phyloP scores from a whole-genome alignment of 495 filamentous ascomycete species.

The Podospora pseudopauciseta region DNA sequence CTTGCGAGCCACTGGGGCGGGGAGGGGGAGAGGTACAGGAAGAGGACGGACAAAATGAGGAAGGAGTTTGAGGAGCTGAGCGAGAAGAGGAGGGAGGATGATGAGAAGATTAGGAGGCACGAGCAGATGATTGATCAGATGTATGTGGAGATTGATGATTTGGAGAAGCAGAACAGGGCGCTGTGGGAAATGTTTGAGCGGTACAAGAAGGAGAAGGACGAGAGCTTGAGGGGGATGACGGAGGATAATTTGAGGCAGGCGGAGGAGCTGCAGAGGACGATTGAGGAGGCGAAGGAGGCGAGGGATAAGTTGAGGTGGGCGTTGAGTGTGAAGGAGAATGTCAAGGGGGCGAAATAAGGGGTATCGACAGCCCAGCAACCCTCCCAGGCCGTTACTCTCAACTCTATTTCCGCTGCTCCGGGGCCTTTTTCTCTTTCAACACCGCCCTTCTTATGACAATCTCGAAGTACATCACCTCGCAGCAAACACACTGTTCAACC shows the following conservation, averaged over 20 bases:
- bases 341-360: conserved; percentile 47
- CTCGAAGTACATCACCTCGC: neutral
- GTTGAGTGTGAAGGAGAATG: conserved; percentile 58
- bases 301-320: conserved; percentile 67
- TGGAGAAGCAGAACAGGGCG: conserved; percentile 57
- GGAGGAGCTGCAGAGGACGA: conserved; percentile 49
- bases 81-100: conserved; percentile 51
- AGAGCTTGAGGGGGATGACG: conserved; percentile 54
- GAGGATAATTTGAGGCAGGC: conserved; percentile 52
- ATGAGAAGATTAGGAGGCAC: conserved; percentile 54
- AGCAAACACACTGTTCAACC: neutral
- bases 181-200: conserved; percentile 54
- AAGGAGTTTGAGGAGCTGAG: conserved; percentile 46
- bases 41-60: conserved; percentile 52
- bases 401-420: neutral
- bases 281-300: conserved; percentile 59
- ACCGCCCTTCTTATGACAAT: neutral
- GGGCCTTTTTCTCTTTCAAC: neutral
- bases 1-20: conserved; percentile 63
- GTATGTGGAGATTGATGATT: conserved; percentile 58
- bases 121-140: conserved; percentile 67
- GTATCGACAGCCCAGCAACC: neutral
- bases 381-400: neutral
- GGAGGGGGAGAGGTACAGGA: conserved; percentile 57
- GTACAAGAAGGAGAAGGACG: conserved; percentile 63